phyloP scores from a whole-genome alignment of 2,329 filamentous ascomycete genomes.

The Phoma herbarum region DNA sequence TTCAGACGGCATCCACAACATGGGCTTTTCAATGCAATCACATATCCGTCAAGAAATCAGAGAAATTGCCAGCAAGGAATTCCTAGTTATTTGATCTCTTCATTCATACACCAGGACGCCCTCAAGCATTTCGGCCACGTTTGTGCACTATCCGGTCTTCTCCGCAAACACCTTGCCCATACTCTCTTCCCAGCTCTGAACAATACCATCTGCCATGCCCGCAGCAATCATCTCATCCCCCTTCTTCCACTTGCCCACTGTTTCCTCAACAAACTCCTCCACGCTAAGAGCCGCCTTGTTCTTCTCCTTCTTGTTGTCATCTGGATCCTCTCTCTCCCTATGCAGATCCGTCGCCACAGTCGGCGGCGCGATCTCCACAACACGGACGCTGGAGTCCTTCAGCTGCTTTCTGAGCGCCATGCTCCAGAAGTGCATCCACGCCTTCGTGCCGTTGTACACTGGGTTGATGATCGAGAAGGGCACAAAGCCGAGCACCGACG shows the following conservation, averaged over 20 bases:
- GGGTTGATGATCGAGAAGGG: slow-evolving; percentile 65
- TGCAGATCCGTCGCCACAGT: slow-evolving; percentile 65
- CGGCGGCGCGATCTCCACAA: slow-evolving; percentile 66
- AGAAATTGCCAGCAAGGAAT: not conserved
- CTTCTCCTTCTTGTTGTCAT: slow-evolving; percentile 68
- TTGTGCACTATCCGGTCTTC: slow-evolving; percentile 9
- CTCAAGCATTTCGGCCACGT: not conserved
- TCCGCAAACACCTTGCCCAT: slow-evolving; percentile 49
- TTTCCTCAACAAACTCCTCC: slow-evolving; percentile 64
- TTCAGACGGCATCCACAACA: not conserved
- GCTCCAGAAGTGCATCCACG: slow-evolving; percentile 65
- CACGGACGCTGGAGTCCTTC: slow-evolving; percentile 53
- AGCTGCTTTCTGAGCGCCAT: slow-evolving; percentile 65
- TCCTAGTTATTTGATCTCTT: not conserved
- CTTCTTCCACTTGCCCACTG: slow-evolving; percentile 56
- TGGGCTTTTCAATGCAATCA: not conserved
- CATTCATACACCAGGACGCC: not conserved
- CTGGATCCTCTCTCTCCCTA: slow-evolving; percentile 63
- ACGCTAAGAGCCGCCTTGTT: slow-evolving; percentile 60
- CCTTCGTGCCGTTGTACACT: slow-evolving; percentile 68
- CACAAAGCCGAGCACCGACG: slow-evolving; percentile 62
- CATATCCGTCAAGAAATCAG: not conserved
- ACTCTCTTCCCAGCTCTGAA: slow-evolving; percentile 56
- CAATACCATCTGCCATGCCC: slow-evolving; percentile 54
- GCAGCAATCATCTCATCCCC: slow-evolving; percentile 61